A percentile compares a stretch with the other conserved stretches of the same genome.
phyloP scores from a whole-genome alignment of 371 early-diverging fungal genomes.

The Lichtheimia hyalospora region DNA sequence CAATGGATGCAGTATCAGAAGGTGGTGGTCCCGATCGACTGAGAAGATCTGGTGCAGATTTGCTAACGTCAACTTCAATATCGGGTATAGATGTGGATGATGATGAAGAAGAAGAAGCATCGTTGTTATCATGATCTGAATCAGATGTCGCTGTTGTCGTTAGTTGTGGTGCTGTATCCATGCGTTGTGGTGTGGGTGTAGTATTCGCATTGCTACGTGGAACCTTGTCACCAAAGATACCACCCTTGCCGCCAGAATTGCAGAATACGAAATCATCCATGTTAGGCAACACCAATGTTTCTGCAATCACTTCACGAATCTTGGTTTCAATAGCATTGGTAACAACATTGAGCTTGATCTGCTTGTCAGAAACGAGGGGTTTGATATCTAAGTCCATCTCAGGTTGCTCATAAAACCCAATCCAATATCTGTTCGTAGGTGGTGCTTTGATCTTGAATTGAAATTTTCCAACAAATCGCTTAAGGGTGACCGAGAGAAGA shows the following conservation, averaged over 20 bases:
- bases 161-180: neutral
- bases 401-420: constrained; percentile 84
- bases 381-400: constrained; percentile 74
- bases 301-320: constrained; percentile 78
- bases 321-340: constrained; percentile 81
- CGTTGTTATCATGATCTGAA: neutral
- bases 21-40: neutral
- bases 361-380: constrained; percentile 83
- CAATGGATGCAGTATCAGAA: neutral
- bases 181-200: neutral
- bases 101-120: constrained; percentile 5
- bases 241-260: constrained; percentile 61
- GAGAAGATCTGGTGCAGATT: constrained; percentile 11
- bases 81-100: constrained; percentile 4
- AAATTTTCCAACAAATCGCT: constrained; percentile 67
- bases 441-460: constrained; percentile 79
- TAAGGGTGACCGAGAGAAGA: constrained; percentile 73
- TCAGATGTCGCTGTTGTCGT: too few species aligned
- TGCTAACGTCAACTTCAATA: constrained; percentile 1
- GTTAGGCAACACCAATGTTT: constrained; percentile 83
- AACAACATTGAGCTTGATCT: constrained; percentile 75
- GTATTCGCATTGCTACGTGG: constrained; percentile 3
- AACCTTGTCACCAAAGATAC: constrained; percentile 54
- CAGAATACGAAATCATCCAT: constrained; percentile 89
- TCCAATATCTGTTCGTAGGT: constrained; percentile 86